Conservation (phyloP, 2,329 filamentous ascomycete genomes). For the Botrytis sinoallii region DNA sequence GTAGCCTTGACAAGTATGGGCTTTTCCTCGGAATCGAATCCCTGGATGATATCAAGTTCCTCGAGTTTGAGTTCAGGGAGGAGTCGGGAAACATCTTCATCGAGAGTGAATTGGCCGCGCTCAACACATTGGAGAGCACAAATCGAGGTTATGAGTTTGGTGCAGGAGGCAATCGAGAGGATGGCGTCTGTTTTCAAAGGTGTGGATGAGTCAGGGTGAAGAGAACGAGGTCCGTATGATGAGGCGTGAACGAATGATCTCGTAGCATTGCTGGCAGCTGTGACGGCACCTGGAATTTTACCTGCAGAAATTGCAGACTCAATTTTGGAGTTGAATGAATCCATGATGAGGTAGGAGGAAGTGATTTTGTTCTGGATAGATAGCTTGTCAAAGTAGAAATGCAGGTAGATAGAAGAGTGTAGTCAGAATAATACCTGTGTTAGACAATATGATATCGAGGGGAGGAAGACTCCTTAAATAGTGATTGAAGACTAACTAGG, state of each 20-base stretch:
- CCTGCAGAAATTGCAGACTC: not conserved
- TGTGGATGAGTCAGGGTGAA: slow-evolving; percentile 46
- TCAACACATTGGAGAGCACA: slow-evolving; percentile 58
- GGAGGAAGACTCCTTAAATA: not conserved
- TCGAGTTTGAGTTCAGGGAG: slow-evolving; percentile 34
- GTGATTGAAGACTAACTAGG: not conserved
- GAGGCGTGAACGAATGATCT: slow-evolving; percentile 43
- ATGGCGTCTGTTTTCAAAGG: slow-evolving; percentile 58
- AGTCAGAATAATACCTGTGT: not conserved
- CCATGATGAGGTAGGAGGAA: not conserved
- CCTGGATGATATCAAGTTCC: slow-evolving; percentile 31
- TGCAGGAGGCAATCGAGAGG: slow-evolving; percentile 59
- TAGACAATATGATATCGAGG: not conserved
- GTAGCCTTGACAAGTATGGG: slow-evolving; percentile 25
- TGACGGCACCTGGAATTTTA: slow-evolving; percentile 27
- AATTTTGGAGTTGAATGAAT: not conserved
- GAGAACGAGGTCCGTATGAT: not conserved
- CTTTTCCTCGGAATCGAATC: slow-evolving; percentile 27
- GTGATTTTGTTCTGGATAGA: not conserved
- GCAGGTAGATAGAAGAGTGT: not conserved
- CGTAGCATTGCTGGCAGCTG: slow-evolving; percentile 22
- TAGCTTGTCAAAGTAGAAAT: not conserved
- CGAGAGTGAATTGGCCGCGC: slow-evolving; percentile 47
- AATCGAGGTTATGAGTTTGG: slow-evolving; percentile 52
- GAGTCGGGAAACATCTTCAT: slow-evolving; percentile 40